Evolutionary conservation across 441 rosid species (phyloP), one percentile per base, ranked within the genome.

Genomic region (Codiaeum variegatum): DNA sequence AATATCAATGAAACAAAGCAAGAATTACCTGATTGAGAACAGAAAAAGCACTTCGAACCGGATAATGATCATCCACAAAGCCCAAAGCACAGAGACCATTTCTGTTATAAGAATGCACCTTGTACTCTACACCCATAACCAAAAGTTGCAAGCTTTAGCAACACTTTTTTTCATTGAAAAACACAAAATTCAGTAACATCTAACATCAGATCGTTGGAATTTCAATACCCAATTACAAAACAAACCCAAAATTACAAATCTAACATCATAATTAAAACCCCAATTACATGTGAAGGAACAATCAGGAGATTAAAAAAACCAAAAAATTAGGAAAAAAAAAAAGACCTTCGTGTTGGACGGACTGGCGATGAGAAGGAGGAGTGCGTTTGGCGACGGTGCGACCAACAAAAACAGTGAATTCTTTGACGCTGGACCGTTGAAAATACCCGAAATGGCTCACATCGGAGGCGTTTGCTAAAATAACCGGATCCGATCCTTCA

Each of bases 51-150:
- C 98, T 94, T 54, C 98, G 91, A 73, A 92, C 98, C 2, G 99
- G 97, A 75, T 91, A 91, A 70, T 88, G 91, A 85, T 88, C 97
- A 67, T 94, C 98, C 99, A 94, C 92, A 77, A 94, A 94, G 4
- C 96, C 98, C 81, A 91, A 47, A 3, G 87, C 92, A 72, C 93
- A 87, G 38, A 92, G 94, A 31, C 97, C 97, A 83, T 92, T 90
- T 40, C 87, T 79, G 78, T 88, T 92, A 80, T 92, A 92, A 46
- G 94, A 79, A 71, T 92, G 98, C 75, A 94, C 98, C 89, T 85
- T 91, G 83, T 94, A 91, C 86, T 91, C 99, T 94, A 73, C 51
- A 60, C 6, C 6, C 31, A 32, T 15, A 66, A 72, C 8, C 15
- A 61, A 31, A 56, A 26, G 24, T 36, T 18, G 31, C 4, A 6